Conservation (phyloP, 2,329 filamentous ascomycete genomes). For the Trichothecium roseum region DNA sequence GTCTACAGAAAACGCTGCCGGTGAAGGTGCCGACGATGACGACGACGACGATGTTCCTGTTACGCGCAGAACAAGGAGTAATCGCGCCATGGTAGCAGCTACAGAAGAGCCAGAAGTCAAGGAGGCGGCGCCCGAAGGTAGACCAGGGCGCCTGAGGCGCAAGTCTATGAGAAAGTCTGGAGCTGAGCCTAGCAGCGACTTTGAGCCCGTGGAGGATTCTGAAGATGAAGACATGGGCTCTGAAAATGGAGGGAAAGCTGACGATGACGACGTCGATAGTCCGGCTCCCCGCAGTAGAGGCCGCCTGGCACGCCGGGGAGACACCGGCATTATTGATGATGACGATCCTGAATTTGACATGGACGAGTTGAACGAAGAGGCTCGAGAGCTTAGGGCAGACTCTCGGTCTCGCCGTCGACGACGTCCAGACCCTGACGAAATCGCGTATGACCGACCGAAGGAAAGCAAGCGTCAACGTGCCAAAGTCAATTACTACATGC, state of each 20-base stretch:
- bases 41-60: slow-evolving; percentile 38
- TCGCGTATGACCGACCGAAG: slow-evolving; percentile 44
- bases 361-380: slow-evolving; percentile 56
- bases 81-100: slow-evolving; percentile 18
- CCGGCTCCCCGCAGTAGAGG: slow-evolving; percentile 39
- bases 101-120: slow-evolving; percentile 17
- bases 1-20: slow-evolving; percentile 14
- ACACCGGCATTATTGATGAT: slow-evolving; percentile 43
- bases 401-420: slow-evolving; percentile 41
- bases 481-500: slow-evolving; percentile 76
- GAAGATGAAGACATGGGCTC: slow-evolving; percentile 40
- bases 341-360: slow-evolving; percentile 49
- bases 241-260: slow-evolving; percentile 21
- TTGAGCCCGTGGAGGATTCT: slow-evolving; percentile 49
- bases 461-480: slow-evolving; percentile 40
- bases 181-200: slow-evolving; percentile 49
- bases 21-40: slow-evolving; percentile 18
- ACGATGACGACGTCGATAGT: slow-evolving; percentile 34
- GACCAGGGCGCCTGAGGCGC: slow-evolving; percentile 35
- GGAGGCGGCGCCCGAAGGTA: slow-evolving; percentile 17
- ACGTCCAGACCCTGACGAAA: slow-evolving; percentile 37
- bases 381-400: slow-evolving; percentile 48
- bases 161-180: slow-evolving; percentile 32
- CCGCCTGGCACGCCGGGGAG: slow-evolving; percentile 36
- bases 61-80: slow-evolving; percentile 32